Evolutionary conservation across 805 yeast species (phyloP).

Genomic region (Sugiyamaella boreocaroliniensis): DNA sequence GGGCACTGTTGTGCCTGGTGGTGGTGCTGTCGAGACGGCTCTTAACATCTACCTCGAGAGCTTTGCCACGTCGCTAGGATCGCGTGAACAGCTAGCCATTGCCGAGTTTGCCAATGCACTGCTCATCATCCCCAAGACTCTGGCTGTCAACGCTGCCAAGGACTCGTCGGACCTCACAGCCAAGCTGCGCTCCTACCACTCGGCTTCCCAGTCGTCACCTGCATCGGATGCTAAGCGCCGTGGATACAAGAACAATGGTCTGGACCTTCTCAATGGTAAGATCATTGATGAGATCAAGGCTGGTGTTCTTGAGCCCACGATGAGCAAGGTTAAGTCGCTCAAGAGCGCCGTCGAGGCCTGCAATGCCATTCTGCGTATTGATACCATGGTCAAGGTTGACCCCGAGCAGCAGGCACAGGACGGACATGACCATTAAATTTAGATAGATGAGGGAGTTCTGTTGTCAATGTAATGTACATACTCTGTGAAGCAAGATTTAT

Average conservation of each 20-base stretch:
- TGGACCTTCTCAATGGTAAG: slow-evolving; percentile 86
- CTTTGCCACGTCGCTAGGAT: slow-evolving; percentile 96
- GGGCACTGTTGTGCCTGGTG: slow-evolving; percentile 95
- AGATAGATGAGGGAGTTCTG: background rate
- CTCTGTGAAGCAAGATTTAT: too few relatives aligned
- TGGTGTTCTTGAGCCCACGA: slow-evolving; percentile 94
- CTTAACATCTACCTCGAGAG: slow-evolving; percentile 90
- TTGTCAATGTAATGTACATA: too few relatives aligned
- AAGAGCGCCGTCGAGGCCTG: slow-evolving; percentile 98
- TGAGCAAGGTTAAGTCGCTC: slow-evolving; percentile 85
- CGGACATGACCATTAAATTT: slow-evolving; percentile 68
- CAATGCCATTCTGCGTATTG: slow-evolving; percentile 93
- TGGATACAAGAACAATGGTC: slow-evolving; percentile 83
- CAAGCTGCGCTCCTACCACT: slow-evolving; percentile 91
- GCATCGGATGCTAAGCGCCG: slow-evolving; percentile 79
- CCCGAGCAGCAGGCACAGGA: slow-evolving; percentile 71
- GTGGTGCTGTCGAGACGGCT: slow-evolving; percentile 98
- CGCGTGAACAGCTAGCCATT: slow-evolving; percentile 95
- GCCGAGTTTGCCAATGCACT: slow-evolving; percentile 93
- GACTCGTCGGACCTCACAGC: slow-evolving; percentile 94
- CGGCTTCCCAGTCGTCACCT: slow-evolving; percentile 83
- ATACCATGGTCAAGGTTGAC: slow-evolving; percentile 94
- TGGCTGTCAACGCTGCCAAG: slow-evolving; percentile 96
- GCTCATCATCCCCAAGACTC: slow-evolving; percentile 88
- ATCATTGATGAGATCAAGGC: slow-evolving; percentile 74